Base-by-base conservation (phyloP, 768 basidiomycete species). In the Hortiboletus flavorubellus region DNA sequence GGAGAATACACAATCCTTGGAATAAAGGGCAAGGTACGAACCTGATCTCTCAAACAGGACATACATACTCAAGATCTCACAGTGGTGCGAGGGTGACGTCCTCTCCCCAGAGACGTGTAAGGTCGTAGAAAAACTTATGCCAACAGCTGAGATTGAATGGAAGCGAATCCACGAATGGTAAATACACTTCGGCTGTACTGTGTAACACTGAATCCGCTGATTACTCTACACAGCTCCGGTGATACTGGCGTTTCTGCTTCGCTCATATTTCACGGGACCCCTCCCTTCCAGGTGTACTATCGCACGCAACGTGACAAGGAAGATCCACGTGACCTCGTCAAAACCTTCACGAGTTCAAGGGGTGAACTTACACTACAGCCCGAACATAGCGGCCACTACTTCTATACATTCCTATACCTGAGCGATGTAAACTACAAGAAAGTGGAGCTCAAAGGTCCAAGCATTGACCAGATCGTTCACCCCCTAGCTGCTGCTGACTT, bases 161-260 rank as follows among this genome's bases (percentile, higher is more conserved):
- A 89, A 86, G 62, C 86, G 86, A 47, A 89, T 95, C 55, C 91
- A 93, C 57, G 93, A 95, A 75, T 94, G 93, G 93, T 91, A 60
- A 39, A 38, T 26, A 41, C 26, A 7, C 53, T 48, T 46, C n/a
- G 35, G 43, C 40, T 51, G 8, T 56, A 56, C 12, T 34, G 40
- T 26, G 43, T 40, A 23, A 58, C 43, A 51, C 46, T 54, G 18
- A 54, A 59, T 29, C 41, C 29, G 26, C 31, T 56, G 12, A 56
- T 52, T 11, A n/a, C 7, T 48, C 1, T 40, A 38, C 42, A 34
- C 59, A 93, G 90, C 68, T 91, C 91, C 46, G 89, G 91, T 2
- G 95, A 97, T 63, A 93, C 90, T 16, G 95, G 96, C 8, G 91
- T 96, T 45, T 87, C 87, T 12, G 93, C 91, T 3, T 85, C 88